Evolutionary conservation across 257 asterid species (phyloP).

Genomic region (Hygrophila difformis): DNA sequence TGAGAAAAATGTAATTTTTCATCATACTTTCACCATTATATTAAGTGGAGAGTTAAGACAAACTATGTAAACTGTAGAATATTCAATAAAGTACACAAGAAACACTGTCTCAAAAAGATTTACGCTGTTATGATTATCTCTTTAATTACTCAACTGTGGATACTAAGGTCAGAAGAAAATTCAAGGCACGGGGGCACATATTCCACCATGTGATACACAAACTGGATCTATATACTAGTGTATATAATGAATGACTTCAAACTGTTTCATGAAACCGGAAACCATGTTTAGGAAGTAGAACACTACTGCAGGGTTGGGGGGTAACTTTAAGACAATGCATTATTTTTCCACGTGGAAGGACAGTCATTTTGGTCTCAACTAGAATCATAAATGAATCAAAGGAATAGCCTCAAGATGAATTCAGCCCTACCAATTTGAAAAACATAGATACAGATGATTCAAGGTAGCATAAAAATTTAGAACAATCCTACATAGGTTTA

Average conservation of each 20-base stretch:
- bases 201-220: conserved; percentile 14
- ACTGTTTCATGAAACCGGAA: conserved; percentile 9
- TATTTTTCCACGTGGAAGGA: conserved; percentile 9
- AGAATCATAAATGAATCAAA: conserved; percentile 9
- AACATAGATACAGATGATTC: conserved; percentile 1
- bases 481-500: neutral
- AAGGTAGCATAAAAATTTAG: neutral
- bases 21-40: conserved; percentile 8
- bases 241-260: neutral
- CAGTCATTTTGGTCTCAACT: conserved; percentile 3
- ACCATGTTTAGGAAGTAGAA: conserved; percentile 7
- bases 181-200: conserved; percentile 9
- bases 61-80: neutral
- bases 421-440: conserved; percentile 6
- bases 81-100: neutral
- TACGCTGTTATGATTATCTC: neutral
- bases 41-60: conserved; percentile 4
- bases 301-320: neutral
- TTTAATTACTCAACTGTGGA: conserved; percentile 6
- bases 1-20: neutral
- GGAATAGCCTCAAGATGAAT: neutral
- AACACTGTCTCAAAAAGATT: conserved; percentile 1
- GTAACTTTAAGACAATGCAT: conserved; percentile 1
- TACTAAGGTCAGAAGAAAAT: conserved; percentile 2
- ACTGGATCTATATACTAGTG: neutral